A percentile compares a stretch with the other conserved stretches of the same genome.
These are phyloP conservation scores for Emmonsiellopsis sp. DNA, from an alignment of 2,329 filamentous ascomycete species.

Conservation along the genomic window DNA sequence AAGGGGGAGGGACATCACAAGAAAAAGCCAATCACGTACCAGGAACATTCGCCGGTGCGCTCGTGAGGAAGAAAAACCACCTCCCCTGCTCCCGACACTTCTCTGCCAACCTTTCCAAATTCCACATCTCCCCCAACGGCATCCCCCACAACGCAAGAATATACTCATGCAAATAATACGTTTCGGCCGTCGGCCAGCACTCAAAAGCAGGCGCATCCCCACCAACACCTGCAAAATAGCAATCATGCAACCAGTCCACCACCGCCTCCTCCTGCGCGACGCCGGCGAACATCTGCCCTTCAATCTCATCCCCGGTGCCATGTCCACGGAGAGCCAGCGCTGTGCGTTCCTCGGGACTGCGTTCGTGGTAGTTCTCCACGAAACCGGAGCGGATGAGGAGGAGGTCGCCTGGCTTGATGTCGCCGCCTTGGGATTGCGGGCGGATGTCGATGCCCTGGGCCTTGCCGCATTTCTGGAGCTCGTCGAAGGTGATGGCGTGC, in stretches of 20 bases:
- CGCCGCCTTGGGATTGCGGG: slow-evolving; percentile 44
- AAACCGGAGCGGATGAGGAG: slow-evolving; percentile 57
- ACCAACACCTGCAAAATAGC: slow-evolving; percentile 57
- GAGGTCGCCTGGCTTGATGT: slow-evolving; percentile 54
- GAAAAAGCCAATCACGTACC: slow-evolving; percentile 19
- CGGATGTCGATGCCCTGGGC: slow-evolving; percentile 55
- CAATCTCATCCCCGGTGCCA: slow-evolving; percentile 12
- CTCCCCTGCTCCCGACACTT: slow-evolving; percentile 27
- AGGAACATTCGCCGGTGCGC: slow-evolving; percentile 33
- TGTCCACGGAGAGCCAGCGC: slow-evolving; percentile 23
- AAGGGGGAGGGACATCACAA: not conserved
- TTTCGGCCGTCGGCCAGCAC: slow-evolving; percentile 44
- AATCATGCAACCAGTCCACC: slow-evolving; percentile 60
- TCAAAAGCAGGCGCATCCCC: slow-evolving; percentile 58
- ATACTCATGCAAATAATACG: slow-evolving; percentile 31
- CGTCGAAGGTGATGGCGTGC: slow-evolving; percentile 45
- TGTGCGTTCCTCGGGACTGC: slow-evolving; percentile 25
- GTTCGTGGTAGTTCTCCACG: slow-evolving; percentile 48
- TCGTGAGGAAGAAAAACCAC: slow-evolving; percentile 36
- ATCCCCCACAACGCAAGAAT: slow-evolving; percentile 37
- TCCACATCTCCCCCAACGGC: slow-evolving; percentile 38
- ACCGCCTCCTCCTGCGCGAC: slow-evolving; percentile 47
- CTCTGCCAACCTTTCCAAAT: slow-evolving; percentile 30
- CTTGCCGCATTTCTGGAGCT: slow-evolving; percentile 51
- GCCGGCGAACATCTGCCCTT: slow-evolving; percentile 39